Evolutionary conservation across 805 yeast species (phyloP), one percentile per base, ranked within the genome.

Genomic region (Saturnispora ahearnii): DNA sequence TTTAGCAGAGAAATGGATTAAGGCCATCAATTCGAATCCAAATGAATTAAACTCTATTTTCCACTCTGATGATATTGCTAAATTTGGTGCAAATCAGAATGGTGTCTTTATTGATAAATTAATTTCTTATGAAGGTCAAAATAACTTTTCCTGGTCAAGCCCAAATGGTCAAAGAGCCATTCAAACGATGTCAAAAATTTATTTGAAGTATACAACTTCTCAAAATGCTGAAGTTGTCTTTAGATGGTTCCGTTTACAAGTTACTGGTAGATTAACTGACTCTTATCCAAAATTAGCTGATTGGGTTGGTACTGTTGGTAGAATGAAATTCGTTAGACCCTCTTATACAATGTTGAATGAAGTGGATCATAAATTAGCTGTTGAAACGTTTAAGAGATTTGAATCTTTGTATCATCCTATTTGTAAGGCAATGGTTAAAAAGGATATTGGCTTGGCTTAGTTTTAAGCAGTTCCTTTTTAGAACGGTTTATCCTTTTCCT

Each of bases 311-410:
- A 81, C 90, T 2, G 93, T 89, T 22, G 96, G 96, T 21, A 78
- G 96, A 72, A 89, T 89, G 96, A 89, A 89, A 70, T 89, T 82
- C 62, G 96, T 87, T 26, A 77, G 96, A 65, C 96, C 96, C 30
- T 87, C 93, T 4, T 88, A 80, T 67, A 74, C 79, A 42, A 68
- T 82, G 53, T 71, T 89, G 54, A 76, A 79, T 60, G 60, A 67
- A 6, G 91, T 82, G 24, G 84, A 86, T 64, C 77, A 76, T 41
- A 70, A 73, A 13, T 70, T 82, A 55, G 96, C 96, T 0, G 59
- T 81, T 12, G 61, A 61, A 3, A 86, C 90, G 5, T 89, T 85
- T 68, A 69, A 69, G 44, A 74, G 74, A 62, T 74, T 73, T 61
- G 78, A 81, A 62, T 62, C 62, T 24, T 70, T 74, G 45, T 89